Evolutionary conservation across 495 filamentous ascomycete species (phyloP), one percentile per base, ranked within the genome.

Genomic region (Chaetomium fimeti): DNA sequence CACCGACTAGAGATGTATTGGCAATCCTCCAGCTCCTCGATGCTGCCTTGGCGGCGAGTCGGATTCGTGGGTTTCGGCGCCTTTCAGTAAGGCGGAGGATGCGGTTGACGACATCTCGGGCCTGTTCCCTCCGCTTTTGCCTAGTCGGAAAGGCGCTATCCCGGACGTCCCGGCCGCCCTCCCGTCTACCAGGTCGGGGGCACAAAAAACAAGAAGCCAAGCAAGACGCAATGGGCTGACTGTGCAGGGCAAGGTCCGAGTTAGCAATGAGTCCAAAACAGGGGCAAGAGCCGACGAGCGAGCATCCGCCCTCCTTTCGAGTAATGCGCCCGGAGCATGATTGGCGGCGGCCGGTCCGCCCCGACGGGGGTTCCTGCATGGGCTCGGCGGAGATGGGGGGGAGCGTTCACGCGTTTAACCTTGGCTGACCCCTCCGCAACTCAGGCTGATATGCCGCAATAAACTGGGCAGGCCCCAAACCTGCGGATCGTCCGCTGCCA

Each of bases 401-500:
- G 27, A n/a, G n/a, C n/a, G n/a, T n/a, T n/a, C n/a, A n/a, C n/a
- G n/a, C 59, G 28, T 32, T 4, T 59, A 8, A 20, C 15, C 52
- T 32, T 54, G 52, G 52, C 54, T 57, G 18, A 27, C 22, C 16
- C 56, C 56, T 47, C 56, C n/a, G 11, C 57, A 52, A 52, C 59
- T 52, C 47, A 52, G 59, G 29, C 59, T 61, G 47, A 61, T 61
- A 40, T 61, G 2, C 58, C 59, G 38, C 45, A 40, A 61, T 61
- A 52, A 52, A 18, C 47, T 27, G 24, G 45, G 29, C 32, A 24
- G 32, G 54, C 54, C 45, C 54, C 54, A 57, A 13, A 42, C 20
- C 25, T 13, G 51, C 51, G 51, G 51, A 25, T 32, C 51, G 24
- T 8, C 6, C 22, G 18, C 24, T 11, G 9, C 53, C 5, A 7